Base-by-base conservation (phyloP, 1,139 yeast genomes). In the Candida smagusa region DNA sequence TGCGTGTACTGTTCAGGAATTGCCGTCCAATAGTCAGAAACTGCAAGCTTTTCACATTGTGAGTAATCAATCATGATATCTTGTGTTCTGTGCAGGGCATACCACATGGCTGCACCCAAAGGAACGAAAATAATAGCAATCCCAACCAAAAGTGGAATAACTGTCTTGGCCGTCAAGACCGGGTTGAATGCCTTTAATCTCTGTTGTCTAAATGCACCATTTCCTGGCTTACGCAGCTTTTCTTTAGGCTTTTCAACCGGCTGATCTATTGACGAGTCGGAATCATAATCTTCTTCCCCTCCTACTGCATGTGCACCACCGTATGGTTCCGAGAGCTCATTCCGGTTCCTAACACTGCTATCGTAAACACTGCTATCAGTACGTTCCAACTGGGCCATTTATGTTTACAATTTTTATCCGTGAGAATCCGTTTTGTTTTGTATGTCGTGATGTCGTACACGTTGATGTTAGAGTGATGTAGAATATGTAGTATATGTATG, bases 121-220 rank as follows among this genome's bases (percentile, higher is more conserved):
- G 97, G 95, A 11, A 90, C 86, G 55, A 90, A 86, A 9, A 92
- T 68, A n/a, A 86, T 70, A 4, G 96, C 94, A 35, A 92, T 73
- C 8, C 72, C 61, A 34, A 90, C 58, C 52, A 90, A 79, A 38
- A 90, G 56, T 2, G 97, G 97, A 42, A 92, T 77, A 30, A 90
- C 95, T 3, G 94, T 84, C 55, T 77, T 82, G 13, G 97, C 97
- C 0, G 97, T 90, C 49, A 90, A 73, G 37, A 92, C 92, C 2
- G 97, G 97, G 55, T 68, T 71, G 43, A 73, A 60, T 1, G 84
- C 79, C 36, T 65, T 70, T 35, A 80, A 56, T 41, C 75, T 60
- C 50, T 80, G 86, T 48, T 80, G 94, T 36, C 87, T 76, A 54
- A 84, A 84, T 13, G 78, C 77, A 54, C 77, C 81, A 42, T 74